phyloP scores from a whole-genome alignment of 768 basidiomycete species.

The Leccinum ochraceum region DNA sequence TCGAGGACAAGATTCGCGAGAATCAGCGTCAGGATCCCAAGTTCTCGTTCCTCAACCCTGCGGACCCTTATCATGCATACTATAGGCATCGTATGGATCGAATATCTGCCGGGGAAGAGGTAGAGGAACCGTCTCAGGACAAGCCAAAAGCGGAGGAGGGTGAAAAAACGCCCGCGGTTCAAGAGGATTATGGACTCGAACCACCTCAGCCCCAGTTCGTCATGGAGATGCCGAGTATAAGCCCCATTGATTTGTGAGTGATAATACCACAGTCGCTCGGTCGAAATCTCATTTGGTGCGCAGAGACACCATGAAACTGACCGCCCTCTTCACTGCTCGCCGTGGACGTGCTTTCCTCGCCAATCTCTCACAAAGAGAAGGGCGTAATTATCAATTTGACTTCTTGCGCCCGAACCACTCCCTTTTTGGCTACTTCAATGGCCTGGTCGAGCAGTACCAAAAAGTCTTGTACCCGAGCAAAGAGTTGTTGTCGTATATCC shows the following conservation, averaged over 20 bases:
- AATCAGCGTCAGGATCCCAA: slow-evolving; percentile 95
- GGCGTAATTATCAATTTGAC: slow-evolving; percentile 96
- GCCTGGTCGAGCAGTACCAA: slow-evolving; percentile 94
- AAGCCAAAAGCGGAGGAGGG: slow-evolving; percentile 43
- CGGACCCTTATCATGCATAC: slow-evolving; percentile 98
- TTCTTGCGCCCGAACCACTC: slow-evolving; percentile 96
- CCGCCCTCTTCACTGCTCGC: slow-evolving; percentile 93
- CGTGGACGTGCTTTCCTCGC: slow-evolving; percentile 86
- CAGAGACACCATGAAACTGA: slow-evolving; percentile 95
- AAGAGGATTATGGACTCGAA: slow-evolving; percentile 66
- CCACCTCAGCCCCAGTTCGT: slow-evolving; percentile 84
- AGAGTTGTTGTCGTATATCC: slow-evolving; percentile 73
- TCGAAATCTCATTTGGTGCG: slow-evolving; percentile 4
- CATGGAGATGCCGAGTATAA: slow-evolving; percentile 84
- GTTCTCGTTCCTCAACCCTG: slow-evolving; percentile 97
- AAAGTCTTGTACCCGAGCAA: slow-evolving; percentile 85
- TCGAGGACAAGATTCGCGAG: slow-evolving; percentile 97
- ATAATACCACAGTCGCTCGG: neutral
- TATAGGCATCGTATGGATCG: slow-evolving; percentile 91
- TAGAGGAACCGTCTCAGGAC: slow-evolving; percentile 55
- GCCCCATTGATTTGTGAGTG: slow-evolving; percentile 87
- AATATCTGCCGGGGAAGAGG: slow-evolving; percentile 70
- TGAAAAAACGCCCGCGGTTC: slow-evolving; percentile 33
- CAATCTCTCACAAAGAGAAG: slow-evolving; percentile 83
- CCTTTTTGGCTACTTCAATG: slow-evolving; percentile 95